Percentiles rank a stretch among this genome's conserved stretches.
phyloP scores from a whole-genome alignment of 345 rosid genomes.

The Gossypium bickii region DNA sequence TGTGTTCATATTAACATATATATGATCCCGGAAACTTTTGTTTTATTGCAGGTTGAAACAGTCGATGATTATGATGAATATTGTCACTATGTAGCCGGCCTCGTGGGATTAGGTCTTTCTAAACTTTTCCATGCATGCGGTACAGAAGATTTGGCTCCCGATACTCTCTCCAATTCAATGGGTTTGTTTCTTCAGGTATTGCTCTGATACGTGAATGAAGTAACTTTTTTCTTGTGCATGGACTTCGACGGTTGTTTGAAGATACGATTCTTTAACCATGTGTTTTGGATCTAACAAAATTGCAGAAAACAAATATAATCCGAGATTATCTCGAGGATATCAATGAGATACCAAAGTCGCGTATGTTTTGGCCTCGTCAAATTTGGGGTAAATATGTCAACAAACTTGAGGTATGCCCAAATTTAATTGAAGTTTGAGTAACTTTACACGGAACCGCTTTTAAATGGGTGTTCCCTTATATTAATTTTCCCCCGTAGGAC shows the following conservation, averaged over 20 bases:
- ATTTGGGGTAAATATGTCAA: slow-evolving; percentile 84
- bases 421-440: slow-evolving; percentile 8
- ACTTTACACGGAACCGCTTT: background rate
- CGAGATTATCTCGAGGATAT: slow-evolving; percentile 96
- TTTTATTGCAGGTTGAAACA: slow-evolving; percentile 70
- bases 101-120: slow-evolving; percentile 93
- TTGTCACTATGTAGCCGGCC: slow-evolving; percentile 97
- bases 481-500: slow-evolving; percentile 43
- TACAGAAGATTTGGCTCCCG: slow-evolving; percentile 67
- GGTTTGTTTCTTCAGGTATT: slow-evolving; percentile 96
- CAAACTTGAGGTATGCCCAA: slow-evolving; percentile 69
- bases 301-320: slow-evolving; percentile 91
- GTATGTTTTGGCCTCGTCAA: slow-evolving; percentile 97
- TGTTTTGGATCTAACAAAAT: slow-evolving; percentile 21
- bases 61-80: slow-evolving; percentile 88
- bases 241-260: slow-evolving; percentile 13
- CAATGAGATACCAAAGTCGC: slow-evolving; percentile 91
- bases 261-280: slow-evolving; percentile 14
- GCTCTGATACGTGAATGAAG: slow-evolving; percentile 8
- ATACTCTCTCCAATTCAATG: slow-evolving; percentile 83
- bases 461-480: background rate
- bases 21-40: background rate
- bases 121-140: slow-evolving; percentile 88
- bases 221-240: background rate
- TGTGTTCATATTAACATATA: background rate